Evolutionary conservation across 345 rosid genomes (phyloP).

Genomic region (Sisymbrium altissimum): DNA sequence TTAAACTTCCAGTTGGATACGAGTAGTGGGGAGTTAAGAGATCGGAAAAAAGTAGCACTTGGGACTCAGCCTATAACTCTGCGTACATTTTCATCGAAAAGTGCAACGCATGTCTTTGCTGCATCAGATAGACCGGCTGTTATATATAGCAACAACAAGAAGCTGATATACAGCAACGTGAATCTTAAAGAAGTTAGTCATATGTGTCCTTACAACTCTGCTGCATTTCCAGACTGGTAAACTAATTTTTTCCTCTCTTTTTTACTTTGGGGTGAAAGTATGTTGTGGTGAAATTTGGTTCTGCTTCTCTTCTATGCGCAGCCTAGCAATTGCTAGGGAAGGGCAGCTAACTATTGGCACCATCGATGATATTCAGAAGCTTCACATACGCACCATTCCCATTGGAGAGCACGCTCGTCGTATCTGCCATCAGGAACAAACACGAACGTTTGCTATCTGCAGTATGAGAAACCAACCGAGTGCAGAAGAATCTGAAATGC

Average conservation of each 20-base stretch:
- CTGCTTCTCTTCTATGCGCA: constrained; percentile 33
- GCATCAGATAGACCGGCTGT: constrained; percentile 95
- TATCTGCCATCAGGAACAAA: constrained; percentile 92
- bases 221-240: constrained; percentile 97
- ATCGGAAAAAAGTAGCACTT: constrained; percentile 83
- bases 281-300: constrained; percentile 17
- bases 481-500: constrained; percentile 79
- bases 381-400: constrained; percentile 94
- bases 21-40: constrained; percentile 64
- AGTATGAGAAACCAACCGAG: constrained; percentile 64
- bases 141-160: constrained; percentile 90
- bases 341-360: constrained; percentile 94
- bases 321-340: constrained; percentile 93
- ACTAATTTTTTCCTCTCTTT: background rate
- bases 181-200: constrained; percentile 95
- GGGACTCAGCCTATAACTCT: constrained; percentile 95
- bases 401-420: constrained; percentile 91
- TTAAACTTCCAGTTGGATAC: constrained; percentile 75
- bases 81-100: constrained; percentile 89
- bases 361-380: constrained; percentile 96
- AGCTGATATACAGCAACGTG: constrained; percentile 90
- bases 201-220: constrained; percentile 93
- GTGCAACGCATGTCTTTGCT: constrained; percentile 80
- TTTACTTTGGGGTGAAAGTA: background rate
- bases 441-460: constrained; percentile 87